Evolutionary conservation across 1,284 basidiomycete species (phyloP), one percentile per base, ranked within the genome.

Genomic region (Paramarasmius palmivorus): DNA sequence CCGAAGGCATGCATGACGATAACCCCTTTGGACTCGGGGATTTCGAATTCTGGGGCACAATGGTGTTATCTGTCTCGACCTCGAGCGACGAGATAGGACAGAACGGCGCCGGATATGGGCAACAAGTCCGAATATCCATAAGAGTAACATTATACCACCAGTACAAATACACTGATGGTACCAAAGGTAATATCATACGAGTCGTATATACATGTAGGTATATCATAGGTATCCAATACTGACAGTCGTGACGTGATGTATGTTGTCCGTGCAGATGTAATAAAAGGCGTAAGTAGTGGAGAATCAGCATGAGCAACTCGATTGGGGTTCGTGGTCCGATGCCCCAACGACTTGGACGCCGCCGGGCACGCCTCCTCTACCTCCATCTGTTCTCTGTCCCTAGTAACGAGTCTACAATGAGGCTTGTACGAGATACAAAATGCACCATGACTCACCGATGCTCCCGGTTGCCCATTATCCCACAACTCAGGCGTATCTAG

Each of bases 401-500:
- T 59, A 55, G 41, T 66, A 57, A 56, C 63, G 34, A 42, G 19
- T 14, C 8, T 60, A 44, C 48, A 44, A 32, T 26, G 35, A 12
- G 36, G 49, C 22, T 29, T 46, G n/a, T 32, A 35, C 34, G 26
- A 22, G 12, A 15, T 25, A 2, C n/a, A n/a, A 26, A 26, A n/a
- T 20, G 12, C 10, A 39, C 42, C 48, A 32, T 54, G 26, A 42
- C n/a, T 15, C 26, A n/a, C 41, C 34, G 46, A 46, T 37, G 36
- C 51, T 46, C 39, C 52, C 17, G 46, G 35, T 22, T 17, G 38
- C 22, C 34, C 50, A 35, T 74, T 64, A 23, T 73, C 79, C 86
- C 86, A 88, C 36, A 90, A 69, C 66, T 86, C 86, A 0, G 85
- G 84, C 1, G 86, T 86, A 44, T 86, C 84, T 39, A 88, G 54